Evolutionary conservation across 2,329 filamentous ascomycete genomes (phyloP), one percentile per base, ranked within the genome.

Genomic region (Cyphellophora europaea): DNA sequence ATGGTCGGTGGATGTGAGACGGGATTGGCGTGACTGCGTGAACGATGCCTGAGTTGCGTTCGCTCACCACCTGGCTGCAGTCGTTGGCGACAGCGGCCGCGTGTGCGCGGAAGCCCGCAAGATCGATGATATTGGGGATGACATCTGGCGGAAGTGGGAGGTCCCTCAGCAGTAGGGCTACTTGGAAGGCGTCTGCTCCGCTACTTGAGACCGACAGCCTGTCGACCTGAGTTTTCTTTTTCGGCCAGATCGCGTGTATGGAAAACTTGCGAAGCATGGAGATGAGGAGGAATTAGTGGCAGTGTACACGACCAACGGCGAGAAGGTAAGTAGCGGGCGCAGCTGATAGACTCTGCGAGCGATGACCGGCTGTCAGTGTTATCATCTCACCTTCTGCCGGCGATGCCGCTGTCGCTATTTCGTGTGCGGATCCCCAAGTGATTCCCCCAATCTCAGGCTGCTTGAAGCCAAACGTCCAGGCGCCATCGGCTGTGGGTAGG

Each of bases 21-120:
- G 35, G 35, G n/a, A 37, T 33, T 4, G 29, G 15, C 4, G 32
- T 6, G 14, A 30, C 30, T 11, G 37, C 17, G 11, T 35, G 37
- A 11, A 40, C 30, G 2, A 32, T 6, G 6, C 30, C 30, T 2
- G 30, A 32, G 6, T 32, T 16, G 8, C 19, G 30, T 6, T 32
- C 10, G 14, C 6, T 6, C 15, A 32, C 15, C 21, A 25, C n/a
- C 21, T 8, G n/a, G 8, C 8, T 8, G 8, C 21, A n/a, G 8
- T 25, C 21, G 21, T 25, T 25, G 8, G 8, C 21, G 21, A n/a
- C 21, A 8, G 8, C 21, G 8, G n/a, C n/a, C 21, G n/a, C 21
- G 12, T 32, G 30, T 16, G 19, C 16, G 12, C 13, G 15, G 6
- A 18, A 17, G 14, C 19, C 30, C 5, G 30, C 30, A 32, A 18